These are phyloP conservation scores for Cryptococcus amylolentus DNA, from an alignment of 1,284 basidiomycete genomes.

Conservation along the genomic window DNA sequence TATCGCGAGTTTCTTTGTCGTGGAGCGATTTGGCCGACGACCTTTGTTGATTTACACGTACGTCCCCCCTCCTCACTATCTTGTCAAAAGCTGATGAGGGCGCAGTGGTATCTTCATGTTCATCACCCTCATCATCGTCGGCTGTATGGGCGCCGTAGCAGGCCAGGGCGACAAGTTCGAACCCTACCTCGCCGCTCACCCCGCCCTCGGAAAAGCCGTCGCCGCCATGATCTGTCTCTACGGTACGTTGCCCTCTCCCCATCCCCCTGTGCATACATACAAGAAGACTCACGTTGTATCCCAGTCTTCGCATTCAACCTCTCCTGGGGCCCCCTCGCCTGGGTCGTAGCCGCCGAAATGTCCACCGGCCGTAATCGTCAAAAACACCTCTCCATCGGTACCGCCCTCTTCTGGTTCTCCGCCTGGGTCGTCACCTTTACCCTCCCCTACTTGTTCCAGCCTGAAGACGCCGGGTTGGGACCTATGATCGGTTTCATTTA, in stretches of 20 bases:
- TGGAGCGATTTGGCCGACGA: constrained; percentile 52
- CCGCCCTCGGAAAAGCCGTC: constrained; percentile 39
- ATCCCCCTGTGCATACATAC: not conserved
- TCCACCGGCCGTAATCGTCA: constrained; percentile 49
- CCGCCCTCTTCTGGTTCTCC: constrained; percentile 52
- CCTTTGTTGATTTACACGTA: constrained; percentile 48
- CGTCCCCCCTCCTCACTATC: not conserved
- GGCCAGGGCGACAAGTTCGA: constrained; percentile 28
- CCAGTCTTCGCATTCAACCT: constrained; percentile 50
- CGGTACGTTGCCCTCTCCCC: constrained; percentile 27
- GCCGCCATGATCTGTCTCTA: constrained; percentile 53
- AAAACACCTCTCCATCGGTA: constrained; percentile 52
- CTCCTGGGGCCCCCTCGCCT: constrained; percentile 52
- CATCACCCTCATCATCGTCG: constrained; percentile 48
- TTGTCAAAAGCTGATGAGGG: not conserved
- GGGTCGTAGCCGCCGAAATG: constrained; percentile 44
- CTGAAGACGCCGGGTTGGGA: constrained; percentile 44
- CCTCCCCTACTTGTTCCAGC: constrained; percentile 43
- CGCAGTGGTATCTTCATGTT: constrained; percentile 48
- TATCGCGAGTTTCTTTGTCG: constrained; percentile 48
- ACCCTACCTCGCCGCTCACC: constrained; percentile 26
- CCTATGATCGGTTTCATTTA: constrained; percentile 49
- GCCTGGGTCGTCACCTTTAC: constrained; percentile 52
- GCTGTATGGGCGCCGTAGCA: constrained; percentile 42
- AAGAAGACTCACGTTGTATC: no score